These are phyloP conservation scores for Beauveria varroae DNA, from an alignment of 2,329 filamentous ascomycete species.

Conservation along the genomic window DNA sequence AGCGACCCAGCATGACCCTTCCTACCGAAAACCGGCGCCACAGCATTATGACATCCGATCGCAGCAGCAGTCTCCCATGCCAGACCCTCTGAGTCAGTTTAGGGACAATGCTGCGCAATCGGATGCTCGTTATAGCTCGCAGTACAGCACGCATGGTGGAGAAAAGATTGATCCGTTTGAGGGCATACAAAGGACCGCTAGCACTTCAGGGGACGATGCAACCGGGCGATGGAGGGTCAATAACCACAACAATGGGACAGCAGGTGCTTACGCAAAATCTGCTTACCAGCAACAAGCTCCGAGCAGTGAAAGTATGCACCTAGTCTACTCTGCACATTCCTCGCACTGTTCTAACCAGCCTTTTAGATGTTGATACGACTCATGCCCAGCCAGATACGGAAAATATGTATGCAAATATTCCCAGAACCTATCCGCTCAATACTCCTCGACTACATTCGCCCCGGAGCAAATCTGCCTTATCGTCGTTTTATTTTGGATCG, in stretches of 20 bases:
- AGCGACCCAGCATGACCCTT: slow-evolving; percentile 21
- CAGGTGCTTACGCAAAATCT: slow-evolving; percentile 7
- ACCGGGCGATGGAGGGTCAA: background rate
- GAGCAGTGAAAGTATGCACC: background rate
- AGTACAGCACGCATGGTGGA: slow-evolving; percentile 47
- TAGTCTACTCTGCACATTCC: too few relatives aligned
- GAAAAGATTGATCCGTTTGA: slow-evolving; percentile 54
- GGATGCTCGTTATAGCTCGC: slow-evolving; percentile 48
- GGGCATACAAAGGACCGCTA: slow-evolving; percentile 36
- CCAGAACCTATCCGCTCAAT: background rate
- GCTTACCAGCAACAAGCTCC: slow-evolving; percentile 1
- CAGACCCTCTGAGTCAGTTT: slow-evolving; percentile 43
- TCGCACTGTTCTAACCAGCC: background rate
- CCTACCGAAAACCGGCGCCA: slow-evolving; percentile 9
- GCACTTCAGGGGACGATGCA: slow-evolving; percentile 23
- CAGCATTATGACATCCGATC: slow-evolving; percentile 11
- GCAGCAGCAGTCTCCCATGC: slow-evolving; percentile 22
- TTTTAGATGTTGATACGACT: background rate
- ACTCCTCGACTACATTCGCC: background rate
- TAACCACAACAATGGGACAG: background rate
- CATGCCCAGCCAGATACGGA: slow-evolving; percentile 1
- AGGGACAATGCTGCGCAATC: slow-evolving; percentile 30
- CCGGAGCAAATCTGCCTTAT: background rate
- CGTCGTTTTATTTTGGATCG: slow-evolving; percentile 7
- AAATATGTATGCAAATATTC: slow-evolving; percentile 10